These are phyloP conservation scores for Diplodia sapinea DNA, from an alignment of 2,329 filamentous ascomycete species.

Conservation along the genomic window DNA sequence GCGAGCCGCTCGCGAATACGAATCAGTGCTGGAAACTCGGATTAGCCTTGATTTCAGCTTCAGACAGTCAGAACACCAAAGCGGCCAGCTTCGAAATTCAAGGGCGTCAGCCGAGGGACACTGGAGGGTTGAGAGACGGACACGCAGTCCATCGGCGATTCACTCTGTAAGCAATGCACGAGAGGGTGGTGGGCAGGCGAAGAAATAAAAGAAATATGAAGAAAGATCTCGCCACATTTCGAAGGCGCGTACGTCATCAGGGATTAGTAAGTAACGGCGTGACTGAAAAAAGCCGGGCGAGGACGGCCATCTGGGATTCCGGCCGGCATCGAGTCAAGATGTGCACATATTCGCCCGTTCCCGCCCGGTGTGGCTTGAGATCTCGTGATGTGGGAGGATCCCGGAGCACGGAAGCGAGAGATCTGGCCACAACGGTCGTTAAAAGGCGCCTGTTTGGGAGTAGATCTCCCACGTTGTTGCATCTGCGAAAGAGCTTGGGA, in stretches of 20 bases:
- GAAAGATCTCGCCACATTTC: background rate
- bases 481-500: background rate
- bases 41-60: background rate
- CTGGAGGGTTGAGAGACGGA: background rate
- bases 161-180: background rate
- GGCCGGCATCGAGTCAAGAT: background rate
- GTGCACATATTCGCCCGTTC: background rate
- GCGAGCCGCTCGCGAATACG: too few species aligned
- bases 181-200: background rate
- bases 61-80: background rate
- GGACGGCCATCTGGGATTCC: too few species aligned
- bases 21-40: background rate
- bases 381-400: background rate
- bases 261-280: background rate
- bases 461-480: background rate
- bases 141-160: background rate
- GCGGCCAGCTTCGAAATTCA: background rate
- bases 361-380: background rate
- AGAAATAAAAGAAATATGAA: background rate
- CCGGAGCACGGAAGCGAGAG: background rate
- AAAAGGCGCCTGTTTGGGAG: background rate
- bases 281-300: background rate
- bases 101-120: background rate
- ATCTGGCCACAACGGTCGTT: conserved; percentile 1
- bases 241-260: background rate